A percentile compares a stretch with the other conserved stretches of the same genome.
Evolutionary conservation across 306 rosid species (phyloP).

Genomic region (Morella rubra): DNA sequence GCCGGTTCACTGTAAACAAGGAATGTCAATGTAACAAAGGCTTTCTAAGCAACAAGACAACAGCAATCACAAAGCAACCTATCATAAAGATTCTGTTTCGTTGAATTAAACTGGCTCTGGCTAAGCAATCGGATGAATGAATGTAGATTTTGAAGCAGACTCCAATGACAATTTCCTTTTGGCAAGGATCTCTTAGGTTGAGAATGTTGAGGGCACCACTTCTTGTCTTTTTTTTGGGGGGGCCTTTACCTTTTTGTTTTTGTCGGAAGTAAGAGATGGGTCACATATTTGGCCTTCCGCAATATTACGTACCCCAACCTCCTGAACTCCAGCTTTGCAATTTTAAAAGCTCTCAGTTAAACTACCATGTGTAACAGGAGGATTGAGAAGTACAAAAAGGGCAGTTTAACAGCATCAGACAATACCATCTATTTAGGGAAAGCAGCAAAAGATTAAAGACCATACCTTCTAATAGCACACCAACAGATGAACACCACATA

Average conservation of each 20-base stretch:
- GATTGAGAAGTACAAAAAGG: not conserved
- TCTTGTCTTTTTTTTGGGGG: not conserved
- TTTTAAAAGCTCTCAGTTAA: not conserved
- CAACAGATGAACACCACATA: constrained; percentile 92
- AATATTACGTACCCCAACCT: not conserved
- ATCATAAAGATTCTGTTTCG: not conserved
- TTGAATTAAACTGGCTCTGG: not conserved
- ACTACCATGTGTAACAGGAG: not conserved
- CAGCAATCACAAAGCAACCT: not conserved
- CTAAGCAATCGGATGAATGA: not conserved
- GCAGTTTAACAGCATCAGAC: not conserved
- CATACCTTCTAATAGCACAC: constrained; percentile 92
- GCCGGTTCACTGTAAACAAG: constrained; percentile 70
- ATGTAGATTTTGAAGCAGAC: not conserved
- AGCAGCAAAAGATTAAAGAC: constrained; percentile 19
- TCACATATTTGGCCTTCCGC: not conserved
- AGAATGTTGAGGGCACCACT: not conserved
- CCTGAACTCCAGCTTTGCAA: not conserved
- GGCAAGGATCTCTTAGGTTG: not conserved
- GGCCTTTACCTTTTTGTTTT: not conserved
- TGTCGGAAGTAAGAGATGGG: not conserved
- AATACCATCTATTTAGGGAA: not conserved
- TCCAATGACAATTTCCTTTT: not conserved
- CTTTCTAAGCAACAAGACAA: constrained; percentile 10
- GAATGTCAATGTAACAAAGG: constrained; percentile 17